Base-by-base conservation (phyloP, 1,139 yeast species). In the Yamadazyma triangularis region DNA sequence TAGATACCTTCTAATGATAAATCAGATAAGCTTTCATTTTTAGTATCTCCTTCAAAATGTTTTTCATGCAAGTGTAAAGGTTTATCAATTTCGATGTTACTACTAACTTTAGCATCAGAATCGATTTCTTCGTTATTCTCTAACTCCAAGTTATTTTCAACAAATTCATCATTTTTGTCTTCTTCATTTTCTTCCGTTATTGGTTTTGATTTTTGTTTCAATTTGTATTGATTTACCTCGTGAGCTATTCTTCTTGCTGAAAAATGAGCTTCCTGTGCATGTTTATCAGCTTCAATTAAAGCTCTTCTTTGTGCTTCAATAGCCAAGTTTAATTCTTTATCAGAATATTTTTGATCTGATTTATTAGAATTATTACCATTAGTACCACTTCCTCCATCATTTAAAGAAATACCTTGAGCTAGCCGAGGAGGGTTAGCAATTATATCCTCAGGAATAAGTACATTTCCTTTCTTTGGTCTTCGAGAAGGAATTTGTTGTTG, bases 401-500 rank as follows among this genome's bases (percentile, higher is more conserved):
- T 58, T 18, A 60, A 48, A 8, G 73, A 58, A 15, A 82, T 81
- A 1, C 91, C 91, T 34, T 77, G 67, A 1, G 83, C 73, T 20
- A 83, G 60, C 40, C 79, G 59, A 15, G 84, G 76, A 1, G 84
- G 78, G 2, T 77, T 77, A 0, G 81, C 80, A 23, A 66, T 53
- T 22, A 79, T 46, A 47, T 83, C 91, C 28, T 80, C 86, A 0
- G 89, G 87, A 9, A 87, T 76, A 23, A 82, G 52, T 6, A 88
- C 89, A 48, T 85, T 80, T 3, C 96, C 96, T 42, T 72, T 72
- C 41, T 74, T 72, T 2, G 96, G 96, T 38, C 80, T 72, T 44
- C 95, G 64, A 1, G 95, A 83, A 1, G 97, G 97, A 38, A 89
- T 84, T 53, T 88, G 96, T 50, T 89, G 97, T 24, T 95, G 96